Base-by-base conservation (phyloP, 495 filamentous ascomycete species). In the Sphaerosporella brunnea region DNA sequence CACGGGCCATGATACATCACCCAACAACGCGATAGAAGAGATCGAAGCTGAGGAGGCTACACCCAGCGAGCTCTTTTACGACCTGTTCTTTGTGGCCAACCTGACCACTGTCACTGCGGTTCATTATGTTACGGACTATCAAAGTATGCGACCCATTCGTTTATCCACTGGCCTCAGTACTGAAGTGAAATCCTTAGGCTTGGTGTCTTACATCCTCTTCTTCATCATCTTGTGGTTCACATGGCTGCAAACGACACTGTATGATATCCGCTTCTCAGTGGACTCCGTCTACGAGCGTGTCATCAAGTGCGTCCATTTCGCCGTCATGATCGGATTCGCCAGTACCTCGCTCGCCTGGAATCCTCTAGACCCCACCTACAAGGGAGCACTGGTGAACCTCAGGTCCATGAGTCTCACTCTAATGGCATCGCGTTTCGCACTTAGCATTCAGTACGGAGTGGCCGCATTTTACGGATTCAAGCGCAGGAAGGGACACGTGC, bases 191-290 rank as follows among this genome's bases (percentile, higher is more conserved):
- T 32, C 24, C 45, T 42, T 25, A 55, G 59, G 51, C 20, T 40
- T 62, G 24, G 51, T 47, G n/a, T 61, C 59, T 3, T 78, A 76
- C 49, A 66, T 74, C 38, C 65, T 72, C 16, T 77, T 78, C 50
- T 73, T 78, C 47, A 68, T 66, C 9, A 65, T 82, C 36, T 68
- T 84, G 10, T 84, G 79, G 79, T 74, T 77, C 45, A 80, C 77
- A 28, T 84, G 79, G 79, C 65, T 78, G 23, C 74, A 80, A 60
- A 73, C 77, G 23, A 73, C 72, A 10, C 66, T 82, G 18, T 75
- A 74, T 60, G 79, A 84, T 54, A 69, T 82, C 25, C 75, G 79
- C 0, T 82, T 82, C 62, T 72, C 70, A 10, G 62, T 69, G 45
- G 79, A 84, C 56, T 74, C 68, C n/a, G 64, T 81, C 48, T 78